phyloP scores from a whole-genome alignment of 352 stramenopile genomes.

The Plasmopara muralis region DNA sequence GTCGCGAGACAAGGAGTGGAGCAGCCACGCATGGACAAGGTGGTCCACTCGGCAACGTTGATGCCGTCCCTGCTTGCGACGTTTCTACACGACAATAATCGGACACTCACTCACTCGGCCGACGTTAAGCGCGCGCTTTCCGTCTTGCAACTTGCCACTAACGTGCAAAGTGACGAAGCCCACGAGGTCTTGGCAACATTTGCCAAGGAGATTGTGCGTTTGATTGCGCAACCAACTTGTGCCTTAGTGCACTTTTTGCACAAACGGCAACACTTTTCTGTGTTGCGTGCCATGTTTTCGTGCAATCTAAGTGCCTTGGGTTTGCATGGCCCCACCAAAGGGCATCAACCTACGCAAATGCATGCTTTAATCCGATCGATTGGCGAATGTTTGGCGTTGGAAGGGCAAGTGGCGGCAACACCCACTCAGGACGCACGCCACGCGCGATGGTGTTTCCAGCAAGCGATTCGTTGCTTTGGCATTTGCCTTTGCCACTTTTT shows the following conservation, averaged over 20 bases:
- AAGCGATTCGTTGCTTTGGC: constrained; percentile 64
- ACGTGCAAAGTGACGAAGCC: constrained; percentile 45
- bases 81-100: constrained; percentile 57
- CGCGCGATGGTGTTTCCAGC: constrained; percentile 58
- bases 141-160: constrained; percentile 33
- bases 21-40: constrained; percentile 24
- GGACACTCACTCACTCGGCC: constrained; percentile 36
- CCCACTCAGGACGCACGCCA: constrained; percentile 28
- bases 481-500: constrained; percentile 62
- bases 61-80: constrained; percentile 55
- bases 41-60: constrained; percentile 36
- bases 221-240: constrained; percentile 49
- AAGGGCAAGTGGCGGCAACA: constrained; percentile 41
- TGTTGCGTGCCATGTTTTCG: constrained; percentile 60
- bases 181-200: constrained; percentile 49
- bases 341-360: constrained; percentile 24
- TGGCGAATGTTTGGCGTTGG: constrained; percentile 55
- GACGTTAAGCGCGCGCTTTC: constrained; percentile 49
- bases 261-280: constrained; percentile 58
- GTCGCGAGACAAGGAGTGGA: constrained; percentile 51
- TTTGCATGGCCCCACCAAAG: constrained; percentile 27
- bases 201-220: constrained; percentile 47
- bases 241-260: constrained; percentile 51
- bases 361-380: constrained; percentile 55
- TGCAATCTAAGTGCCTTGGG: constrained; percentile 57